Conservation (phyloP, 2,329 filamentous ascomycete species). For the Celoporthe dispersa region DNA sequence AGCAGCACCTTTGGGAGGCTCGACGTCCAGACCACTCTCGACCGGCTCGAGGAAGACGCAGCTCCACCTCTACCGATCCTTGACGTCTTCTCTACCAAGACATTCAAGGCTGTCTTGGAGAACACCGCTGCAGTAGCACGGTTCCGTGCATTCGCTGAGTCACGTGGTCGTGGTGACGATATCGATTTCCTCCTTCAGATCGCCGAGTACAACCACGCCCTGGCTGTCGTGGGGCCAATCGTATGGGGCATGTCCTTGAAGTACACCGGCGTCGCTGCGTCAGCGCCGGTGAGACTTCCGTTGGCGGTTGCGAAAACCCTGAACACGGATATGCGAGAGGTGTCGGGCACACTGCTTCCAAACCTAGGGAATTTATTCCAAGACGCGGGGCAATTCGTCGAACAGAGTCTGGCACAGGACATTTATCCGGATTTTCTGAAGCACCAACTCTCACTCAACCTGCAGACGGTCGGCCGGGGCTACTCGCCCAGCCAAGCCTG, state of each 20-base stretch:
- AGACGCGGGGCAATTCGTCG: slow-evolving; percentile 10
- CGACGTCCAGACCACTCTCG: slow-evolving; percentile 20
- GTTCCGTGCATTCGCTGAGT: slow-evolving; percentile 18
- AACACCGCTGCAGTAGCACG: slow-evolving; percentile 16
- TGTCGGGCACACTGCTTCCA: slow-evolving; percentile 13
- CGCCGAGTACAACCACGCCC: slow-evolving; percentile 10
- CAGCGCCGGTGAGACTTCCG: slow-evolving; percentile 18
- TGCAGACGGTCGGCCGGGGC: slow-evolving; percentile 20
- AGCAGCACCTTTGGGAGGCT: slow-evolving; percentile 16
- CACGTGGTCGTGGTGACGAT: slow-evolving; percentile 13
- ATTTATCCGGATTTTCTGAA: slow-evolving; percentile 27
- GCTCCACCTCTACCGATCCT: slow-evolving; percentile 15
- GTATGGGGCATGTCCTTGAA: slow-evolving; percentile 17
- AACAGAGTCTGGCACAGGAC: slow-evolving; percentile 19
- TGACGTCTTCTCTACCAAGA: slow-evolving; percentile 22
- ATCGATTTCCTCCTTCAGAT: slow-evolving; percentile 25
- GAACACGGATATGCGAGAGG: slow-evolving; percentile 18
- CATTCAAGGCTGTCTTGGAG: slow-evolving; percentile 16
- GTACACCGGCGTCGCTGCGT: slow-evolving; percentile 19
- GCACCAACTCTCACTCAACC: slow-evolving; percentile 17
- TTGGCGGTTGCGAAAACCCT: slow-evolving; percentile 14
- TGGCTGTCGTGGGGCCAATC: slow-evolving; percentile 7
- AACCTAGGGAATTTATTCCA: slow-evolving; percentile 17
- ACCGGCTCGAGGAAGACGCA: slow-evolving; percentile 13
- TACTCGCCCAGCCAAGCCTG: slow-evolving; percentile 21